These are phyloP conservation scores for Phaeosphaeria sp. DNA, from an alignment of 2,329 filamentous ascomycete genomes.

Conservation along the genomic window DNA sequence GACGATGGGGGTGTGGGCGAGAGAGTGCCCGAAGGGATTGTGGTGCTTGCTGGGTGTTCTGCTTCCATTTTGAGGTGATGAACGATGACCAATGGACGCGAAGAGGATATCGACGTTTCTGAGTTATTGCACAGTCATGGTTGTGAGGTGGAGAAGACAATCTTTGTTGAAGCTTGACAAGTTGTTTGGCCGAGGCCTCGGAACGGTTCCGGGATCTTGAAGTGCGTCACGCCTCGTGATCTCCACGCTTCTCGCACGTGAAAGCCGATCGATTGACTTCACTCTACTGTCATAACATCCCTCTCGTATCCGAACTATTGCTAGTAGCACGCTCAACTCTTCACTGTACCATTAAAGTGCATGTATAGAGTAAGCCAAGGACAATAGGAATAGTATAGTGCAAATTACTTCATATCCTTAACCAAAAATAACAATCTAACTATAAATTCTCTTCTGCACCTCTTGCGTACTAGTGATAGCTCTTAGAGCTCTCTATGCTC, in stretches of 20 bases:
- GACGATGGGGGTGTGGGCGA: constrained; percentile 8
- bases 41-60: constrained; percentile 24
- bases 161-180: not conserved
- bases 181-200: not conserved
- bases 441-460: not conserved
- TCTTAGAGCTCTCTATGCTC: not conserved
- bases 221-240: not conserved
- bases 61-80: constrained; percentile 19
- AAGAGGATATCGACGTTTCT: not conserved
- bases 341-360: not conserved
- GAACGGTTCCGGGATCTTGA: not conserved
- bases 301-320: not conserved
- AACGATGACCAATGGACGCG: too few species aligned
- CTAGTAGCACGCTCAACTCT: not conserved
- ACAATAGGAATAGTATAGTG: not conserved
- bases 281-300: not conserved
- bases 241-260: not conserved
- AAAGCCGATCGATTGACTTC: not conserved
- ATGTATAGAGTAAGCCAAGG: not conserved
- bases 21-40: constrained; percentile 27
- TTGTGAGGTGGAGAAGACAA: not conserved
- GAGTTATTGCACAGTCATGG: constrained; percentile 1
- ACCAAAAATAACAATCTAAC: not conserved
- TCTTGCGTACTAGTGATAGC: not conserved
- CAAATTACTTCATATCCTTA: not conserved